Base-by-base conservation (phyloP, 169 alveolate genomes). In the Fabrea salina region DNA sequence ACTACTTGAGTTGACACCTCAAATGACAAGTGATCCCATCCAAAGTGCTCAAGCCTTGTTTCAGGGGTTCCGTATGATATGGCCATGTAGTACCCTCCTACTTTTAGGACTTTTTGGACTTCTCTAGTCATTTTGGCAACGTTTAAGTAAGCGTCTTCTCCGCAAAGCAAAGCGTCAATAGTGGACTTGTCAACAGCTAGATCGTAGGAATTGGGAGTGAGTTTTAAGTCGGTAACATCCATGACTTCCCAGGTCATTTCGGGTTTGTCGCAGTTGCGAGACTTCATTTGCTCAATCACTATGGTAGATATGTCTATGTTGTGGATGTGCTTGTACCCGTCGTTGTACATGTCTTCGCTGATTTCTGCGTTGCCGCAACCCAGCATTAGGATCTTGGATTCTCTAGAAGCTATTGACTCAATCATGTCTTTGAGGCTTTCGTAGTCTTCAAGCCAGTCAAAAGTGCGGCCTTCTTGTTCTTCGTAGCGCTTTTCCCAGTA, bases 311-410 rank as follows among this genome's bases (percentile, higher is more conserved):
- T 92, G 58, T 95, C 98, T 13, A 93, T 88, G 82, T 95, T 95
- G 5, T 81, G 74, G 0, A 95, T 92, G 50, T 92, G 71, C 70
- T 82, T 75, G 61, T 74, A 93, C 5, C 96, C 96, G 8, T 90
- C 95, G 30, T 91, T 85, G 51, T 89, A 95, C 91, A 95, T 87
- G 51, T 93, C 96, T 66, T 87, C 93, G 3, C 93, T 75, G 33
- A 95, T 61, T 51, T 84, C 84, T 5, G 98, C 93, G 75, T 93
- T 93, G 5, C 98, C 98, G 70, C 97, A 93, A 11, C 98, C 98
- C 13, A 95, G 85, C 58, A 89, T 90, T 25, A 93, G 78, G 27
- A 95, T 87, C 70, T 82, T 84, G 40, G 82, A 49, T 27, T 41
- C 67, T 59, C 82, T 72, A 32, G 75, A 33, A 4, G 71, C 76